Evolutionary conservation across 768 basidiomycete genomes (phyloP), one percentile per base, ranked within the genome.

Genomic region (Kwoniella dejecticola): DNA sequence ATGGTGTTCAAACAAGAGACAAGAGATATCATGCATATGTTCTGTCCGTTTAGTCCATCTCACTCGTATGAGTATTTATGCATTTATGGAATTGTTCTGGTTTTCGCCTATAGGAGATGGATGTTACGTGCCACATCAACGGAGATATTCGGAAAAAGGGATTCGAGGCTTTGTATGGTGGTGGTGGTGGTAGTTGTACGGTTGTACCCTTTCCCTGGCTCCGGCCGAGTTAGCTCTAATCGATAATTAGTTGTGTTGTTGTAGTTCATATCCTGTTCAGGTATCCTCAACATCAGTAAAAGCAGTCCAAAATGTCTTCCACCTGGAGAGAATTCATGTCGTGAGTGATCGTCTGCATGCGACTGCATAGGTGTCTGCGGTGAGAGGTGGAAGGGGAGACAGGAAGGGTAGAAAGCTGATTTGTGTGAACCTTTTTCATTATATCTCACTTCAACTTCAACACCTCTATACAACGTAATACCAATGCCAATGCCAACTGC

Each of bases 291-390:
- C 21, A 40, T 42, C 41, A 42, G 41, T 13, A 48, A 48, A 55
- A 44, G 21, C 23, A 41, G 45, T 47, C 31, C 58, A 69, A 59
- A 49, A 72, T 72, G 71, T 73, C 71, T 31, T 64, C 68, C 23
- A 64, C 64, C 27, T 73, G 71, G 71, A 73, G 71, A 64, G 71
- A 73, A 62, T 73, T 69, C 69, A 70, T 73, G 69, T 66, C 69
- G 71, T 73, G 62, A 64, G 71, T 70, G 38, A 5, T 1, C 13
- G 17, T 23, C 17, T 31, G 3, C 46, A 24, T 11, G n/a, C 12
- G 4, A 47, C 8, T n/a, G n/a, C n/a, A n/a, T n/a, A n/a, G n/a
- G 8, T n/a, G 33, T 38, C n/a, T 29, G 29, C 38, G 13, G 27
- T 6, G 23, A 40, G 41, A 45, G n/a, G 12, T 27, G 29, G 26